Evolutionary conservation across 139 green algal genomes (phyloP).

Genomic region (Auxenochlorella protothecoides): DNA sequence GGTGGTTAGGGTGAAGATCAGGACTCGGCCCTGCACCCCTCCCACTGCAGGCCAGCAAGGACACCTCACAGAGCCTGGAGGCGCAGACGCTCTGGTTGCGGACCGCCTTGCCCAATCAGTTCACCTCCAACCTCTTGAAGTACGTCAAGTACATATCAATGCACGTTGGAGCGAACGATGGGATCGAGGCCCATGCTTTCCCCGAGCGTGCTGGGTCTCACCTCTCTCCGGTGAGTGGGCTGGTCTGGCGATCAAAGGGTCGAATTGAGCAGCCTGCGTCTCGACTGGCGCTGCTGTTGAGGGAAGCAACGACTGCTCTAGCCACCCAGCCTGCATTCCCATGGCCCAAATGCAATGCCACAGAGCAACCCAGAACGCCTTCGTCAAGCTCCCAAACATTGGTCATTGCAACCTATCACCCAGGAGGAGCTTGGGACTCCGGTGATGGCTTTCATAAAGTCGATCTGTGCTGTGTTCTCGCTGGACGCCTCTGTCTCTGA

Average conservation of each 20-base stretch:
- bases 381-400: no score
- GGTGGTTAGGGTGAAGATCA: constrained; percentile 9
- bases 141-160: constrained; percentile 19
- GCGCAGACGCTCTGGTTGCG: constrained; percentile 43
- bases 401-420: no score
- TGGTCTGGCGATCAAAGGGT: no score
- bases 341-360: no score
- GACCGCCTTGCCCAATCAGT: constrained; percentile 32
- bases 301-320: no score
- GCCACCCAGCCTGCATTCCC: no score
- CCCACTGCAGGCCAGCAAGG: no score
- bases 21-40: constrained; percentile 6
- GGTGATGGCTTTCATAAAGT: constrained; percentile 74
- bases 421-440: constrained; percentile 62
- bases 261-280: no score
- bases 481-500: constrained; percentile 54
- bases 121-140: constrained; percentile 60
- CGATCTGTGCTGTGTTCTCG: constrained; percentile 55
- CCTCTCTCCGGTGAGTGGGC: constrained; percentile 34
- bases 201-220: constrained; percentile 68
- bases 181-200: constrained; percentile 52
- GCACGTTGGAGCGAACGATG: constrained; percentile 29
- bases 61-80: constrained; percentile 7
- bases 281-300: no score
- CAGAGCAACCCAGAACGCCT: no score